These are phyloP conservation scores for Sanghuangporus weigelae DNA, from an alignment of 1,284 basidiomycete species.

Conservation along the genomic window DNA sequence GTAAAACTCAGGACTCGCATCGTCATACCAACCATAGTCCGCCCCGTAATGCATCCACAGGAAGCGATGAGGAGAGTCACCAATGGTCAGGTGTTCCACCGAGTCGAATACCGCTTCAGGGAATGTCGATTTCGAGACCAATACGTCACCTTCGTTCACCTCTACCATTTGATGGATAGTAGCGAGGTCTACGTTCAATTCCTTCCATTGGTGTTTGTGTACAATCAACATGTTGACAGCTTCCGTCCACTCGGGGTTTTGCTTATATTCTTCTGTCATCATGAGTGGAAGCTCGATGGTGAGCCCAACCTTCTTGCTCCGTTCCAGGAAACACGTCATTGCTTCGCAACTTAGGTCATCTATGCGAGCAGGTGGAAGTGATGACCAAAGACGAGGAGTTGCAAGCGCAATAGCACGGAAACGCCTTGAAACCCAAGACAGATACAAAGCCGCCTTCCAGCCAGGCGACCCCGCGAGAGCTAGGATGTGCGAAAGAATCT, in stretches of 20 bases:
- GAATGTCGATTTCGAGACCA: neutral
- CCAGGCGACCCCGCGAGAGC: neutral
- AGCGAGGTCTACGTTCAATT: neutral
- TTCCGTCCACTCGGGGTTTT: neutral
- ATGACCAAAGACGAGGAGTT: neutral
- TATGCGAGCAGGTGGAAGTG: neutral
- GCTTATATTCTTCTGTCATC: neutral
- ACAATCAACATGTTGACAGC: neutral
- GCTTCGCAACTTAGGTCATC: neutral
- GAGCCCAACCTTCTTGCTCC: neutral
- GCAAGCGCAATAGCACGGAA: neutral
- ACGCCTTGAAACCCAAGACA: neutral
- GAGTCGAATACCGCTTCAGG: neutral
- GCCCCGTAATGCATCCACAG: neutral
- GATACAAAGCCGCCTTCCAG: neutral
- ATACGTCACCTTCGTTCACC: neutral
- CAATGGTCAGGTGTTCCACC: neutral
- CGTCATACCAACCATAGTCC: neutral
- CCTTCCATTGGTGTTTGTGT: slow-evolving; percentile 1
- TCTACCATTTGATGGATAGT: neutral
- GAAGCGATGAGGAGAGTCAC: neutral
- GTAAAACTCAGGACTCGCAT: neutral
- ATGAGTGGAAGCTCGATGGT: neutral
- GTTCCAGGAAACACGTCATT: neutral
- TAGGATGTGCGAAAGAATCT: neutral